Base-by-base conservation (phyloP, 805 yeast species). In the Torulaspora quercuum region DNA sequence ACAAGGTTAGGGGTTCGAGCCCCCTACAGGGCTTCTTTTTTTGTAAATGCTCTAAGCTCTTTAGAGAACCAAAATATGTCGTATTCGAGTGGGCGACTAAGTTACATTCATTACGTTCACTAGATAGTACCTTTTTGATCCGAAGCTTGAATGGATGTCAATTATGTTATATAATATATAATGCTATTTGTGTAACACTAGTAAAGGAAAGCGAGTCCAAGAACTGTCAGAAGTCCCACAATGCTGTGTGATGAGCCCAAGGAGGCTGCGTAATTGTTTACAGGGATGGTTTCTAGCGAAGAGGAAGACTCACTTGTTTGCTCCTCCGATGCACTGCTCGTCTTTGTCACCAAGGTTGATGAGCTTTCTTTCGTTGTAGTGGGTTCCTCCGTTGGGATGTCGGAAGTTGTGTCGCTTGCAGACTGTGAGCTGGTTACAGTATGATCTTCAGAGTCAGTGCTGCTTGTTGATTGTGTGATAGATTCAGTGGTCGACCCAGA, bases 1-100 rank as follows among this genome's bases (percentile, higher is more conserved):
- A 44, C 42, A 44, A 44, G 47, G 47, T 44, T 44, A 44, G 47
- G 47, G 47, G 47, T 44, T 44, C 47, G 47, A 44, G 47, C 47
- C 47, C 47, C 47, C 47, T 44, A 42, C 47, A 44, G 47, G 47
- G 47, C 47, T 43, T 26, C 12, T 20, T 35, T 21, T 33, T 41
- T 34, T 19, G 14, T 30, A 14, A n/a, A n/a, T n/a, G n/a, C n/a
- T n/a, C n/a, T n/a, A n/a, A n/a, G n/a, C n/a, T n/a, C n/a, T n/a
- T n/a, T n/a, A n/a, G n/a, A n/a, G n/a, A n/a, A n/a, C n/a, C n/a
- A n/a, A n/a, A n/a, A n/a, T n/a, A n/a, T n/a, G 8, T 7, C 10
- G 13, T 7, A 11, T 14, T 18, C 13, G 22, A 17, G 15, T 6
- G 16, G 13, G 29, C 25, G 12, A 23, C 12, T 11, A 23, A 11